phyloP scores from a whole-genome alignment of 176 grass and related monocot genomes.

The Chrysopogon serrulatus region DNA sequence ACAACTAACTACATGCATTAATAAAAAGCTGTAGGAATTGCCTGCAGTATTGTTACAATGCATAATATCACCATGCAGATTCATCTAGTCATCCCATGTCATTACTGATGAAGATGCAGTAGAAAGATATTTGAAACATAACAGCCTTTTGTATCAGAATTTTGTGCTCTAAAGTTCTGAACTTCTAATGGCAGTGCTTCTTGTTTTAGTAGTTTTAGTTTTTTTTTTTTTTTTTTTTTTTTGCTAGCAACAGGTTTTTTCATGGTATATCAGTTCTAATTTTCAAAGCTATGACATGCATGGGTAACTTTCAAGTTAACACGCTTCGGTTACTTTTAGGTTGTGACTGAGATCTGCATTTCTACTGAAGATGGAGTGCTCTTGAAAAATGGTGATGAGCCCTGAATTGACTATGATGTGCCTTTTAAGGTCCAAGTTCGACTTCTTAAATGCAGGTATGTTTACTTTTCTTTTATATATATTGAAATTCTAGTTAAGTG shows the following conservation, averaged over 20 bases:
- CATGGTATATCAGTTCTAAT: background rate
- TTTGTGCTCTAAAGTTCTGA: background rate
- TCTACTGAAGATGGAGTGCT: slow-evolving; percentile 35
- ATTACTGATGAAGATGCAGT: background rate
- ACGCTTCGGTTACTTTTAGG: slow-evolving; percentile 15
- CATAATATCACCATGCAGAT: background rate
- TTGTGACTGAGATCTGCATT: slow-evolving; percentile 38
- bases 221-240: background rate
- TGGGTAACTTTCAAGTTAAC: background rate
- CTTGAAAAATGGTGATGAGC: slow-evolving; percentile 58
- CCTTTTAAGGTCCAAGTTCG: slow-evolving; percentile 15
- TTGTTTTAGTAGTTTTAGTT: background rate
- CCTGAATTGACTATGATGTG: slow-evolving; percentile 14
- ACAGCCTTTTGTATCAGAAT: background rate
- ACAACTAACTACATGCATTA: background rate
- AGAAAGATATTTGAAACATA: background rate
- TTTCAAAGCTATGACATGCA: slow-evolving; percentile 1
- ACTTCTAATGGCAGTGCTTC: background rate
- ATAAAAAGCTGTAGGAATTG: background rate
- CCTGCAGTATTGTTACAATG: background rate
- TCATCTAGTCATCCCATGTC: background rate
- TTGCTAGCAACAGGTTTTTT: background rate
- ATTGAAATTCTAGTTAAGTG: background rate
- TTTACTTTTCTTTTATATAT: background rate
- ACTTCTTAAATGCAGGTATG: background rate